Conservation (phyloP, 345 rosid species). For the Nasturtium officinale region DNA sequence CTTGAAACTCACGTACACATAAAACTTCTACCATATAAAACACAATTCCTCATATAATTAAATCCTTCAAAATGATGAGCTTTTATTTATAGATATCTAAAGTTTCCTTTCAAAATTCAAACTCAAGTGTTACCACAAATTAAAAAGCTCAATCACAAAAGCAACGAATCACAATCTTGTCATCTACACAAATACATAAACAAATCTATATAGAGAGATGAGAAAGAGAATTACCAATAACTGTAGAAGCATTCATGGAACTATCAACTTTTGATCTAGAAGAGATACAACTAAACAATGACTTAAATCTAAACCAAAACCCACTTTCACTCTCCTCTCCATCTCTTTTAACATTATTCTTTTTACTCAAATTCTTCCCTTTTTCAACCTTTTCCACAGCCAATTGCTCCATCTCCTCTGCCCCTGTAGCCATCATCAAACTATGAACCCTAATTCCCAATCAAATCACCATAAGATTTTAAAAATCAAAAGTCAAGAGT, state of each 20-base stretch:
- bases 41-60: neutral
- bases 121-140: neutral
- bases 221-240: conserved; percentile 37
- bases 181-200: conserved; percentile 23
- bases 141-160: conserved; percentile 19
- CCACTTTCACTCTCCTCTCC: conserved; percentile 55
- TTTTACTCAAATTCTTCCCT: conserved; percentile 40
- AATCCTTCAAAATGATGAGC: neutral
- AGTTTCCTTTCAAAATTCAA: neutral
- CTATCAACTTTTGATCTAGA: conserved; percentile 86
- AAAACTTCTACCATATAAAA: neutral
- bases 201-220: neutral
- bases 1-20: neutral
- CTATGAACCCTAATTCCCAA: conserved; percentile 21
- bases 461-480: conserved; percentile 9
- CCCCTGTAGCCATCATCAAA: conserved; percentile 51
- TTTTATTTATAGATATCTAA: neutral
- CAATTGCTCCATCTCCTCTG: conserved; percentile 45
- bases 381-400: conserved; percentile 46
- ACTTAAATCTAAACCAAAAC: conserved; percentile 64
- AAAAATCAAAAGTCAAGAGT: conserved; percentile 26
- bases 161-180: neutral
- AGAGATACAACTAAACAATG: conserved; percentile 63
- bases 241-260: conserved; percentile 59
- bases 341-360: conserved; percentile 52